A percentile compares a stretch with the other conserved stretches of the same genome.
These are phyloP conservation scores for Leishmania gerbilli DNA, from an alignment of 208 protist species.

Conservation along the genomic window DNA sequence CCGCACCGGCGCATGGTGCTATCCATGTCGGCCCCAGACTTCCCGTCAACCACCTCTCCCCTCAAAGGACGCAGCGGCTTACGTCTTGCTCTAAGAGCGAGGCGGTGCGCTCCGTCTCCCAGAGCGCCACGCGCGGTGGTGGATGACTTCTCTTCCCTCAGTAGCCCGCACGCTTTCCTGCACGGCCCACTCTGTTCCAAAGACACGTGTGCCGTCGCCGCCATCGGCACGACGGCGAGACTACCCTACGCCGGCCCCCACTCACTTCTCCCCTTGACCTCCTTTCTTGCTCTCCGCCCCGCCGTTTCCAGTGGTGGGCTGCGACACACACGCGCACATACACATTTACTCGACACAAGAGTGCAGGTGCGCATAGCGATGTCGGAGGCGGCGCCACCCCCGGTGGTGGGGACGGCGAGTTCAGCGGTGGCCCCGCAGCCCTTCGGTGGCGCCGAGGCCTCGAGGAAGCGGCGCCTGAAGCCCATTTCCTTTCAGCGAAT, in stretches of 20 bases:
- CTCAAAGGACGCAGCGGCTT: background rate
- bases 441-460: constrained; percentile 7
- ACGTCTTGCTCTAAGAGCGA: background rate
- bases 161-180: background rate
- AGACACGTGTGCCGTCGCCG: background rate
- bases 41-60: background rate
- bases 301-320: background rate
- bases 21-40: background rate
- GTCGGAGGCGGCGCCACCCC: constrained; percentile 1
- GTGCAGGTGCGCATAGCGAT: constrained; percentile 6
- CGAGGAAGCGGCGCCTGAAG: constrained; percentile 37
- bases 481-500: constrained; percentile 73
- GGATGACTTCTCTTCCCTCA: background rate
- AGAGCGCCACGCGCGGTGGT: background rate
- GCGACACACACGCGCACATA: background rate
- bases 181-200: background rate
- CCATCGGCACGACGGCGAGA: background rate
- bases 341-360: background rate
- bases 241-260: no score
- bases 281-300: background rate
- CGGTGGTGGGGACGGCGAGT: constrained; percentile 3
- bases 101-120: background rate
- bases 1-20: background rate
- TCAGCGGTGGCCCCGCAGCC: constrained; percentile 12
- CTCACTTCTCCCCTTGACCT: background rate